phyloP scores from a whole-genome alignment of 2,329 filamentous ascomycete species.

The Epichloe bromicola region DNA sequence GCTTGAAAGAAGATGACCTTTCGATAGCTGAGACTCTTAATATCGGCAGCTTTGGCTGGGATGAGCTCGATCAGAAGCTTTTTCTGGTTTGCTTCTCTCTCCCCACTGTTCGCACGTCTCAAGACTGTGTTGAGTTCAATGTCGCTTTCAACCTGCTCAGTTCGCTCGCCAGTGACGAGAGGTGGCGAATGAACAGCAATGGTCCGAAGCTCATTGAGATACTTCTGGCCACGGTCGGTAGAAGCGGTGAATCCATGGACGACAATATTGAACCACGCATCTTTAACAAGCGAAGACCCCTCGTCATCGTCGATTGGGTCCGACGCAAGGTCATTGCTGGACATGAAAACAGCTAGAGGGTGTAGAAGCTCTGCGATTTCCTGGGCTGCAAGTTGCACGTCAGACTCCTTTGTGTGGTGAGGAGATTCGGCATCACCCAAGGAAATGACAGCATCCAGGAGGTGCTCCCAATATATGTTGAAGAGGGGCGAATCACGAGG shows the following conservation, averaged over 20 bases:
- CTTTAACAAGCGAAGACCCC: slow-evolving; percentile 60
- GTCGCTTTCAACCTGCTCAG: slow-evolving; percentile 86
- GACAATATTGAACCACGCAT: slow-evolving; percentile 97
- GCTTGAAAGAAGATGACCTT: slow-evolving; percentile 89
- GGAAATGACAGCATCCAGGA: slow-evolving; percentile 78
- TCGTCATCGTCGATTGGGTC: slow-evolving; percentile 48
- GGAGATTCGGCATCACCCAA: slow-evolving; percentile 75
- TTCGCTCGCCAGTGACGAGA: slow-evolving; percentile 74
- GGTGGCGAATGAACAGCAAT: slow-evolving; percentile 82
- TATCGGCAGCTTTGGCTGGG: slow-evolving; percentile 63
- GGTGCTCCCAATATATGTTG: slow-evolving; percentile 68
- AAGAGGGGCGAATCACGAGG: slow-evolving; percentile 61
- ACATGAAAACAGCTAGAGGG: slow-evolving; percentile 76
- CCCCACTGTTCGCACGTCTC: slow-evolving; percentile 68
- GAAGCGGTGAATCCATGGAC: slow-evolving; percentile 77
- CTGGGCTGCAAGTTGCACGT: slow-evolving; percentile 68
- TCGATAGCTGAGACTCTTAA: slow-evolving; percentile 72
- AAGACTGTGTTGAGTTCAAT: slow-evolving; percentile 93
- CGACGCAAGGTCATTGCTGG: slow-evolving; percentile 44
- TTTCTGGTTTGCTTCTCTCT: slow-evolving; percentile 70
- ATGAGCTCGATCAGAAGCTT: slow-evolving; percentile 61
- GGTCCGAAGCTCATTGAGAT: slow-evolving; percentile 64
- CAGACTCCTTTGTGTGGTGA: slow-evolving; percentile 59
- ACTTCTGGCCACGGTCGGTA: slow-evolving; percentile 59
- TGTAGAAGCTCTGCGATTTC: slow-evolving; percentile 82